These are phyloP conservation scores for Anacardium occidentale DNA, from an alignment of 345 rosid genomes.

Conservation along the genomic window DNA sequence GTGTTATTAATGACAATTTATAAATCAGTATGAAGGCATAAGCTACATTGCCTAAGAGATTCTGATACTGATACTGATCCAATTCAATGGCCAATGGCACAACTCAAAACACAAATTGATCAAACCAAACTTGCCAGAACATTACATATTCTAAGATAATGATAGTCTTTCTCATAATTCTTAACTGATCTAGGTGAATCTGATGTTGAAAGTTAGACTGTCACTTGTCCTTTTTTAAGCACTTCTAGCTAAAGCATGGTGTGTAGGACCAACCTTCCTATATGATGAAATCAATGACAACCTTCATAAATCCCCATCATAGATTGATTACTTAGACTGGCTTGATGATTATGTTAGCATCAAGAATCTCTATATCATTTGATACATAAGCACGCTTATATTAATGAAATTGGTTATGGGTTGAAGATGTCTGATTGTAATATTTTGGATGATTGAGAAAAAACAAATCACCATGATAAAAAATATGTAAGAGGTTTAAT, in stretches of 20 bases:
- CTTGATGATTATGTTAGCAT: neutral
- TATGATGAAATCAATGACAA: too few relatives aligned
- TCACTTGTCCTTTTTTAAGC: conserved; percentile 19
- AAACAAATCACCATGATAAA: too few relatives aligned
- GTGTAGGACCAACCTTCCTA: conserved; percentile 4
- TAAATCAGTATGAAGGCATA: neutral
- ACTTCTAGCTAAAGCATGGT: conserved; percentile 31
- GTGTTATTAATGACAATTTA: neutral
- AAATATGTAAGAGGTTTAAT: too few relatives aligned
- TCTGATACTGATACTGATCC: neutral
- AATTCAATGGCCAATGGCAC: neutral
- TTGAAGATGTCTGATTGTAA: conserved; percentile 16
- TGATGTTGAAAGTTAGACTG: conserved; percentile 18
- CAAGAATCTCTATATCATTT: conserved; percentile 21
- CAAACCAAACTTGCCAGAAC: conserved; percentile 11
- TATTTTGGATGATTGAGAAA: too few relatives aligned
- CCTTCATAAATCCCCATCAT: too few relatives aligned
- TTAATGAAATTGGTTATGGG: conserved; percentile 22
- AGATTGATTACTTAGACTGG: too few relatives aligned
- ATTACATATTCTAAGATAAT: neutral
- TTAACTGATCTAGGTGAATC: conserved; percentile 17
- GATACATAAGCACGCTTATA: conserved; percentile 28
- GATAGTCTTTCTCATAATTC: conserved; percentile 6
- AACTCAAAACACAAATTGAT: neutral
- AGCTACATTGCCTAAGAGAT: neutral